phyloP scores from a whole-genome alignment of 495 filamentous ascomycete genomes.

The Choiromyces venosus region DNA sequence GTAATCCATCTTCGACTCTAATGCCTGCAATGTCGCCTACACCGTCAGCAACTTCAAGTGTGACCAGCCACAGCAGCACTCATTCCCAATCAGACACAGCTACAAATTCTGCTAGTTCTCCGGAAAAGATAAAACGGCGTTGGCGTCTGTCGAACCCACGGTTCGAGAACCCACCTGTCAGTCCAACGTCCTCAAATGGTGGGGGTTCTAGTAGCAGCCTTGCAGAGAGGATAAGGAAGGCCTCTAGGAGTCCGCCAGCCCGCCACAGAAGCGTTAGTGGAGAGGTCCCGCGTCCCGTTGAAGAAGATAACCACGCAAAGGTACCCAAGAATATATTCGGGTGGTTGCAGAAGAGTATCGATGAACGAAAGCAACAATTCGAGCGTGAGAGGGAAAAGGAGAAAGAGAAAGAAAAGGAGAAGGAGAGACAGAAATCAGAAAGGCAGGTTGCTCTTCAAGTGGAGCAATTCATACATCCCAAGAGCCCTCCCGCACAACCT shows the following conservation, averaged over 20 bases:
- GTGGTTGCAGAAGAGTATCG: conserved; percentile 79
- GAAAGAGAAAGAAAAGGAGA: conserved; percentile 47
- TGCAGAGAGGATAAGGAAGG: conserved; percentile 53
- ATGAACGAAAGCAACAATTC: conserved; percentile 64
- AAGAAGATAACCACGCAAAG: conserved; percentile 48
- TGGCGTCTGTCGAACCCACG: conserved; percentile 70
- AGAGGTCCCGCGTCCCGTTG: conserved; percentile 43
- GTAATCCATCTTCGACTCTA: conserved; percentile 72
- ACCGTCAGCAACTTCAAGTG: conserved; percentile 39
- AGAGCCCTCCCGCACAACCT: neutral
- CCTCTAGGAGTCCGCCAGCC: conserved; percentile 35
- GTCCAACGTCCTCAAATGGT: conserved; percentile 49
- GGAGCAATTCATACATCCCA: neutral
- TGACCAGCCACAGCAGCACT: conserved; percentile 40
- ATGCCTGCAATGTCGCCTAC: conserved; percentile 66
- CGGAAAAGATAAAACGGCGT: conserved; percentile 61
- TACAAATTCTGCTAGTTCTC: conserved; percentile 34
- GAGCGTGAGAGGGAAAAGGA: conserved; percentile 44
- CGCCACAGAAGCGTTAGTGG: conserved; percentile 32
- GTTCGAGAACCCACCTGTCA: conserved; percentile 49
- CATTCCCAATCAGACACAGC: conserved; percentile 35
- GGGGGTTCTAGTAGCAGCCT: conserved; percentile 58
- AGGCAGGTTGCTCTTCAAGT: neutral
- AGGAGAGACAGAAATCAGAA: conserved; percentile 17
- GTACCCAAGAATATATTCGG: conserved; percentile 66